Evolutionary conservation across 768 basidiomycete species (phyloP).

Genomic region (Mycena galericulata): DNA sequence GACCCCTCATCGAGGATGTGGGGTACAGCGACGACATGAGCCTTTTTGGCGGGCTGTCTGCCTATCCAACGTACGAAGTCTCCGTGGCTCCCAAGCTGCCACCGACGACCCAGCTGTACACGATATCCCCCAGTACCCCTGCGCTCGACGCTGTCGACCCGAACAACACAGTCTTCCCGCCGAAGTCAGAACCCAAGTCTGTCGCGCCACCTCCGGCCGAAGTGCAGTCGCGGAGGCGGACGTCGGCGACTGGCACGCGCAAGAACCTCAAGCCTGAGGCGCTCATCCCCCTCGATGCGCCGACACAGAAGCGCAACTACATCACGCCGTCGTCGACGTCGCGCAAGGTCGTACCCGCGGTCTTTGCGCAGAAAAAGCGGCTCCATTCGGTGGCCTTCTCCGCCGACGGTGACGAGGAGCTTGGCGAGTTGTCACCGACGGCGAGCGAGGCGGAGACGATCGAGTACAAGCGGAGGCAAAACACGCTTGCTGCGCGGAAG

Average conservation of each 20-base stretch:
- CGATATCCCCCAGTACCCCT: conserved; percentile 27
- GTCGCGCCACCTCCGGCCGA: not conserved
- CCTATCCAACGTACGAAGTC: conserved; percentile 22
- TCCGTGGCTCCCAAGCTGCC: conserved; percentile 20
- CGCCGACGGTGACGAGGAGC: conserved; percentile 50
- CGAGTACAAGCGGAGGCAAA: conserved; percentile 74
- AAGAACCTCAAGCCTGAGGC: conserved; percentile 63
- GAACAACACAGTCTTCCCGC: conserved; percentile 24
- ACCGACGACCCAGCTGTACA: conserved; percentile 19
- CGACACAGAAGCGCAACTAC: conserved; percentile 38
- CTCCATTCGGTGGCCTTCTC: conserved; percentile 46
- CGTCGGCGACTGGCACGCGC: conserved; percentile 57
- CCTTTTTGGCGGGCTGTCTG: conserved; percentile 29
- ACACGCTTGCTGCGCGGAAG: conserved; percentile 76
- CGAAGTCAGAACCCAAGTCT: conserved; percentile 15
- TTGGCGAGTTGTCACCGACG: conserved; percentile 37
- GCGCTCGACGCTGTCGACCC: conserved; percentile 27
- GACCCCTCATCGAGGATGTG: conserved; percentile 30
- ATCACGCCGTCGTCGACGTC: conserved; percentile 33
- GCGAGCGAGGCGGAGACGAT: conserved; percentile 65
- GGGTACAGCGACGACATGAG: conserved; percentile 25
- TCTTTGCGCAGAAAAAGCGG: conserved; percentile 58
- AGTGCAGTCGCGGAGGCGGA: conserved; percentile 1
- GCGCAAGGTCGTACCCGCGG: conserved; percentile 34
- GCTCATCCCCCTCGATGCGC: conserved; percentile 47